Evolutionary conservation across 2,329 filamentous ascomycete species (phyloP).

Genomic region (Dactylonectria macrodidyma): DNA sequence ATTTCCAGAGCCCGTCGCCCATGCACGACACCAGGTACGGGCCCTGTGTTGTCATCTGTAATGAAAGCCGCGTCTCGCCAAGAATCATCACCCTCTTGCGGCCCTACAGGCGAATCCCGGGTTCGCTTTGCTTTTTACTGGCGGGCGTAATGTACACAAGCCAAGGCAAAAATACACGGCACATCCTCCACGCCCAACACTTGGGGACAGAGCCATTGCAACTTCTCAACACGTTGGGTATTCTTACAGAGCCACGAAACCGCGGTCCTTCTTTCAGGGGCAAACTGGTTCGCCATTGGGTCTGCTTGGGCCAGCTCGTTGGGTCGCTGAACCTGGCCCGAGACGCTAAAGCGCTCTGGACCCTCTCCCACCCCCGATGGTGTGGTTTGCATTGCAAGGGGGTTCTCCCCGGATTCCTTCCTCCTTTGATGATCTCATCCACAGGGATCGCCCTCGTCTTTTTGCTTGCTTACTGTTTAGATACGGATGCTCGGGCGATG

Average conservation of each 20-base stretch:
- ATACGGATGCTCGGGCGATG: conserved; percentile 10
- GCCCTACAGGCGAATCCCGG: conserved; percentile 1
- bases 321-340: conserved; percentile 16
- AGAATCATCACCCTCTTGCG: background rate
- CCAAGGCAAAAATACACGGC: background rate
- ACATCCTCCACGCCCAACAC: background rate
- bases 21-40: conserved; percentile 20
- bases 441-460: conserved; percentile 23
- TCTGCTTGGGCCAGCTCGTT: conserved; percentile 5
- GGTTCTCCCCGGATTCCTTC: conserved; percentile 22
- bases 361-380: conserved; percentile 4
- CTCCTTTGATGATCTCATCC: conserved; percentile 29
- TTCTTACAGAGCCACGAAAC: background rate
- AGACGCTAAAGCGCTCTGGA: conserved; percentile 19
- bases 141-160: background rate
- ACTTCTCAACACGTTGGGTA: background rate
- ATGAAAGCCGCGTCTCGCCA: conserved; percentile 14
- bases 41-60: conserved; percentile 1
- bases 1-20: background rate
- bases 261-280: no score
- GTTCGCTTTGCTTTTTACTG: conserved; percentile 11
- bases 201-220: background rate
- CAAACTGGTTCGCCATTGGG: no score
- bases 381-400: conserved; percentile 22
- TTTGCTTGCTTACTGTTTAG: conserved; percentile 1